Percentiles rank a stretch among this genome's conserved stretches.
Evolutionary conservation across 331 rosid species (phyloP).

Genomic region (Quercus phellos): DNA sequence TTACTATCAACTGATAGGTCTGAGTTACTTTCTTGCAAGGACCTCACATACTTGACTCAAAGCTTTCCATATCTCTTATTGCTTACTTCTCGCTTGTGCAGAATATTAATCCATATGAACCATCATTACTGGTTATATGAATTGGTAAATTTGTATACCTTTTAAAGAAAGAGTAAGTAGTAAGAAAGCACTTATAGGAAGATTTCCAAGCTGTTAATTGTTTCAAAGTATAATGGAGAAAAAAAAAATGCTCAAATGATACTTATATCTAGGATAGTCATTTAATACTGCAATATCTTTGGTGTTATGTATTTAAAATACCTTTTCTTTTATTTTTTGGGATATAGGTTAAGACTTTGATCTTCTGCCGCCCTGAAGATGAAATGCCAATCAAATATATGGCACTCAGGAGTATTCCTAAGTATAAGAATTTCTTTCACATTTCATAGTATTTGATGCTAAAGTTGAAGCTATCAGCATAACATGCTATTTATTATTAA

Average conservation of each 20-base stretch:
- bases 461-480: neutral
- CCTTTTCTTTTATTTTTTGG: neutral
- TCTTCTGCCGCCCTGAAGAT: constrained; percentile 62
- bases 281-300: neutral
- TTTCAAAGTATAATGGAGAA: neutral
- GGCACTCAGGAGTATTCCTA: constrained; percentile 55
- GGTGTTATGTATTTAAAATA: neutral
- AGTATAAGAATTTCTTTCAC: constrained; percentile 25
- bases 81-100: neutral
- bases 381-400: constrained; percentile 56
- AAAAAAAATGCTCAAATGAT: neutral
- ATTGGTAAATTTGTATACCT: neutral
- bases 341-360: constrained; percentile 47
- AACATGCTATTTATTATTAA: neutral
- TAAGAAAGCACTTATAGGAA: neutral
- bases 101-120: too few relatives aligned
- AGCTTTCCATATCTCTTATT: constrained; percentile 12
- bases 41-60: constrained; percentile 9
- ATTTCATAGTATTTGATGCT: neutral
- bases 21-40: constrained; percentile 2
- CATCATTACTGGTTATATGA: neutral
- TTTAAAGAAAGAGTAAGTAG: neutral
- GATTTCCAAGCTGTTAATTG: neutral
- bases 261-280: neutral
- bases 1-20: constrained; percentile 2